Base-by-base conservation (phyloP, 2,329 filamentous ascomycete species). In the Colletotrichum camelliae region DNA sequence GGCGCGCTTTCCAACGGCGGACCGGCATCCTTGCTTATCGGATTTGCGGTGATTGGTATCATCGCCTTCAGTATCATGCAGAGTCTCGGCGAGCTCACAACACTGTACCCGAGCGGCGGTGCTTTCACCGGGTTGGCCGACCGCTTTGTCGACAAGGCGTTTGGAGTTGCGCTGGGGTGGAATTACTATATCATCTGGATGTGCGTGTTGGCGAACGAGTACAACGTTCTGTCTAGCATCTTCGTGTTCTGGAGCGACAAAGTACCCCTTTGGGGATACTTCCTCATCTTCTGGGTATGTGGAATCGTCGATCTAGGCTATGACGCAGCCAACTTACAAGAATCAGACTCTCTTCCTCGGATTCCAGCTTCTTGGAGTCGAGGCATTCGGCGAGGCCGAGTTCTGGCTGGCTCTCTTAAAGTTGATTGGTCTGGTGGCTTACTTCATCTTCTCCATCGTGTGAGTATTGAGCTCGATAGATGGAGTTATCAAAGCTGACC, bases 381-480 rank as follows among this genome's bases (percentile, higher is more conserved):
- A 93, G 79, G 91, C 93, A 5, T 96, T 95, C 81, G 94, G 94
- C 16, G 94, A 96, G 81, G 91, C 93, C 12, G 94, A 96, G 81
- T 95, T 96, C 81, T 96, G 94, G 93, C 90, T 96, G 72, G 93
- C 94, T 1, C 88, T 93, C 18, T 84, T 95, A 81, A 96, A 96
- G 81, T 89, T 96, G 7, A 82, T 92, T 4, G 93, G 93, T 2
- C 85, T 96, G 2, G 85, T 94, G 2, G 93, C 93, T 2, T 95
- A 94, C 83, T 94, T 94, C 82, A 86, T 96, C 78, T 95, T 95
- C 80, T 90, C 93, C 66, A 93, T 95, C 74, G 86, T 95, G 83
- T 87, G 72, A 81, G 85, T 81, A 15, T 60, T 12, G 9, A 31
- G 15, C 16, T 29, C 4, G 5, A 29, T 24, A 1, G 48, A 52